A percentile compares a stretch with the other conserved stretches of the same genome.
Conservation (phyloP, 1,284 basidiomycete species). For the Paramarasmius palmivorus region DNA sequence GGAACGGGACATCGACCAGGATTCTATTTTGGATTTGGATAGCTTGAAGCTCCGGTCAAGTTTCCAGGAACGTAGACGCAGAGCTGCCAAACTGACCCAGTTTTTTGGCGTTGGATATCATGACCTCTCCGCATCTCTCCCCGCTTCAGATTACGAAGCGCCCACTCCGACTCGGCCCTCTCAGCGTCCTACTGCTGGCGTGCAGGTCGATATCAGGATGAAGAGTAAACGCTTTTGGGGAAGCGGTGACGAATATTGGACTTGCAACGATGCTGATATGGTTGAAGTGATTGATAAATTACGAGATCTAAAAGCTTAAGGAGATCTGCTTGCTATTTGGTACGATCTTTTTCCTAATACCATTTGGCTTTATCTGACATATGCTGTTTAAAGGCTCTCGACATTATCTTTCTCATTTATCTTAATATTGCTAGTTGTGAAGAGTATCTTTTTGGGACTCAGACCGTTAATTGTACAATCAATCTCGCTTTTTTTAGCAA, state of each 20-base stretch:
- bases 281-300: conserved; percentile 50
- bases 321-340: neutral
- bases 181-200: conserved; percentile 13
- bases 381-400: neutral
- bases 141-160: conserved; percentile 1
- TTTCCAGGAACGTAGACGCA: conserved; percentile 45
- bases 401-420: neutral
- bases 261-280: conserved; percentile 31
- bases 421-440: neutral
- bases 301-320: conserved; percentile 44
- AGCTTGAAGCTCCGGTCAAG: conserved; percentile 18
- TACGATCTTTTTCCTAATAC: neutral
- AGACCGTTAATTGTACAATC: neutral
- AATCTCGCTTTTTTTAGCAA: no score
- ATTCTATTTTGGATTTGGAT: conserved; percentile 17
- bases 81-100: conserved; percentile 53
- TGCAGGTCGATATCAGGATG: conserved; percentile 38
- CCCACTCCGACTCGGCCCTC: conserved; percentile 6
- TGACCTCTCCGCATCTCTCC: conserved; percentile 37
- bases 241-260: conserved; percentile 24
- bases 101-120: conserved; percentile 61
- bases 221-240: conserved; percentile 41
- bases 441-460: neutral
- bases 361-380: neutral
- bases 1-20: neutral